Evolutionary conservation across 768 basidiomycete genomes (phyloP).

Genomic region (Boletus reticulatus): DNA sequence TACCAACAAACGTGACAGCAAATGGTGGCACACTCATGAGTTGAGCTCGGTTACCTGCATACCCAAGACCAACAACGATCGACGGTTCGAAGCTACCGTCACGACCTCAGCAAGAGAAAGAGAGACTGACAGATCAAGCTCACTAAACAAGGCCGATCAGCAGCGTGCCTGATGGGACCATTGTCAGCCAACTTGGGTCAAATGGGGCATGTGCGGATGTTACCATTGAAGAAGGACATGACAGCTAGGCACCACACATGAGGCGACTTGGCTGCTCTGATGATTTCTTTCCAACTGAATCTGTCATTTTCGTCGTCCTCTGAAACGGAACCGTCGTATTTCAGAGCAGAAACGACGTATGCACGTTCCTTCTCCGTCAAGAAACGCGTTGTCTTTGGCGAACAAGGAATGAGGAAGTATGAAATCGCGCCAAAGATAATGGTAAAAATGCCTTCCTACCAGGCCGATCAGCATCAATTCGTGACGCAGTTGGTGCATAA

Average conservation of each 20-base stretch:
- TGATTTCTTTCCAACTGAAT: slow-evolving; percentile 60
- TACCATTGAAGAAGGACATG: slow-evolving; percentile 53
- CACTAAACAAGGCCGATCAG: slow-evolving; percentile 23
- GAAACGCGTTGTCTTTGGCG: slow-evolving; percentile 47
- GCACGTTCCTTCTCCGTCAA: slow-evolving; percentile 49
- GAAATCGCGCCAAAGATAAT: slow-evolving; percentile 51
- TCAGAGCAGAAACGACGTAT: slow-evolving; percentile 36
- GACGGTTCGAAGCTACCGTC: slow-evolving; percentile 57
- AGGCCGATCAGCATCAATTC: neutral
- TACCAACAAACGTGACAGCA: slow-evolving; percentile 47
- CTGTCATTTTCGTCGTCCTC: slow-evolving; percentile 42
- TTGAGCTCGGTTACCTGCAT: slow-evolving; percentile 50
- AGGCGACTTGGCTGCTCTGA: slow-evolving; percentile 44
- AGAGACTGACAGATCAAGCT: slow-evolving; percentile 4
- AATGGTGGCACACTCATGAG: slow-evolving; percentile 63
- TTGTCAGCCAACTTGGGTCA: neutral
- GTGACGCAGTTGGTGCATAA: neutral
- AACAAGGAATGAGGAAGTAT: slow-evolving; percentile 48
- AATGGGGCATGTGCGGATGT: neutral
- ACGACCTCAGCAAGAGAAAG: slow-evolving; percentile 35
- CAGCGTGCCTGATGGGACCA: slow-evolving; percentile 14
- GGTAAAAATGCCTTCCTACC: slow-evolving; percentile 62
- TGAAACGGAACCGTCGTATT: slow-evolving; percentile 30
- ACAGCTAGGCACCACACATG: slow-evolving; percentile 55
- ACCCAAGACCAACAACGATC: slow-evolving; percentile 64